phyloP scores from a whole-genome alignment of 2,329 filamentous ascomycete genomes.

The Macrophomina phaseolina region DNA sequence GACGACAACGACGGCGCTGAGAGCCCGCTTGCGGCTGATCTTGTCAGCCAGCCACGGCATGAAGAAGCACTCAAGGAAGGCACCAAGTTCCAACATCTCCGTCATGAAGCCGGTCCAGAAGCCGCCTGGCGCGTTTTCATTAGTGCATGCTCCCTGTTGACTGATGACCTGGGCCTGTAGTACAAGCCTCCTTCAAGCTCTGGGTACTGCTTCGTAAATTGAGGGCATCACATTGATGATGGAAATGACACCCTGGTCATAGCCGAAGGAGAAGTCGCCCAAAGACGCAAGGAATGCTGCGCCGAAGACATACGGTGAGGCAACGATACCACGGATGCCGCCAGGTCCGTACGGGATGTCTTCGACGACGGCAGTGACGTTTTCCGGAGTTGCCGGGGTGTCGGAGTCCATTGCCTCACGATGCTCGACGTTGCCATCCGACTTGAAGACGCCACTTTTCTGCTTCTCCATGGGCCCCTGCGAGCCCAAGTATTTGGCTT shows the following conservation, averaged over 20 bases:
- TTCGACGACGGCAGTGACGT: conserved; percentile 1
- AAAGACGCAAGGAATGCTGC: conserved; percentile 52
- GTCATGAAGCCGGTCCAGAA: conserved; percentile 51
- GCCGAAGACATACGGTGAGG: conserved; percentile 50
- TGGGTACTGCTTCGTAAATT: conserved; percentile 50
- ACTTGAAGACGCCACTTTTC: not conserved
- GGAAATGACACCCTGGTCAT: conserved; percentile 37
- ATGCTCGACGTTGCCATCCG: not conserved
- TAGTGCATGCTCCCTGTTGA: not conserved
- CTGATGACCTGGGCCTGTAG: no score
- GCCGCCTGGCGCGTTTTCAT: conserved; percentile 19
- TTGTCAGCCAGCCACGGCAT: conserved; percentile 48
- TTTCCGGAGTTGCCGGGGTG: not conserved
- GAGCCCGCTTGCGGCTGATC: conserved; percentile 51
- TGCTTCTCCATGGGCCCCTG: not conserved
- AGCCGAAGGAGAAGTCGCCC: conserved; percentile 49
- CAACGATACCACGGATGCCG: conserved; percentile 41
- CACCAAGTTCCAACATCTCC: conserved; percentile 51
- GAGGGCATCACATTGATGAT: conserved; percentile 53
- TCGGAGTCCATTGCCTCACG: not conserved
- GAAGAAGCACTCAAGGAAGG: conserved; percentile 45
- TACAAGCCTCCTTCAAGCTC: conserved; percentile 32
- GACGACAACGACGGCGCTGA: conserved; percentile 51
- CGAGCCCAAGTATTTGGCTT: no score
- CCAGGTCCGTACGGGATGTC: conserved; percentile 36